Base-by-base conservation (phyloP, 2,329 filamentous ascomycete genomes). In the Delphinella strobiligena region DNA sequence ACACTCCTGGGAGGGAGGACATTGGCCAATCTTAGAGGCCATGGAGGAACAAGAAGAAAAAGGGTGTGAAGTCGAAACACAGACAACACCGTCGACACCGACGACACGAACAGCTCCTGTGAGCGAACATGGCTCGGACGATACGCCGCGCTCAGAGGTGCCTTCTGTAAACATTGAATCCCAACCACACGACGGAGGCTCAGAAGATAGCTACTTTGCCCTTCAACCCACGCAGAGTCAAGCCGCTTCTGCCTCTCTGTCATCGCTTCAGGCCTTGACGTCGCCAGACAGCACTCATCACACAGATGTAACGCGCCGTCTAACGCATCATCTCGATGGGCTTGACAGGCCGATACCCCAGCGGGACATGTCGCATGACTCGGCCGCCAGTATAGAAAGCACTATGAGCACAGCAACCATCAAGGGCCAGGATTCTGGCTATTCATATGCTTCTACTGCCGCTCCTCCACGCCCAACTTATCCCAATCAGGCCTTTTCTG, bases 401-500 rank as follows among this genome's bases (percentile, higher is more conserved):
- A 63, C 61, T 1, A 55, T 64, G 38, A 63, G 62, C 39, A 48
- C 49, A 10, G 46, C 49, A 14, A 58, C 55, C 5, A 40, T 57
- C 24, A 52, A 44, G 31, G 58, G 59, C 18, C 49, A 46, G 37
- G 51, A 44, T 41, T 49, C 43, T 38, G 44, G 31, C 46, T 19
- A 44, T 35, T 30, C 27, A 41, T 38, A 47, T 41, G 15, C 35
- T 42, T n/a, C 49, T 45, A 16, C 44, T 46, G 34, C 37, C 29
- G 54, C 59, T 40, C 45, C 42, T 49, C 55, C 60, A 19, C 7
- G 7, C 22, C 61, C 61, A 15, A 50, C 57, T 42, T 69, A 62
- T 47, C 67, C 67, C 34, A 67, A 69, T 48, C 67, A 71, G 53
- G 61, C 66, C 14, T 67, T 67, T 51, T 60, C 66, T 34, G 66